phyloP scores from a whole-genome alignment of 2,329 filamentous ascomycete genomes.

The Claviceps humidiphila region DNA sequence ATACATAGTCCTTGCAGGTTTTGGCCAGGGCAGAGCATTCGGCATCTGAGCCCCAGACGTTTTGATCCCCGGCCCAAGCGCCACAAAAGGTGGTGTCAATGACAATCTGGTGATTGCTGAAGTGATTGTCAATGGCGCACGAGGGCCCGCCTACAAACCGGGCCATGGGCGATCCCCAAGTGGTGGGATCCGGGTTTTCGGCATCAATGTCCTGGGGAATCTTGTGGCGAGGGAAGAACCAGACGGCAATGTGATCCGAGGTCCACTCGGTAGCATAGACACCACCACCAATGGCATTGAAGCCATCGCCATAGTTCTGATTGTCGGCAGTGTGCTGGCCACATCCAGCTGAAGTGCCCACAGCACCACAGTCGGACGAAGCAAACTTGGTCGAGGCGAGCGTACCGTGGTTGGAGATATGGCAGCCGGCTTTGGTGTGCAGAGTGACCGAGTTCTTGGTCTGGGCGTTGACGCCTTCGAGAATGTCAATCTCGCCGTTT shows the following conservation, averaged over 20 bases:
- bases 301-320: slow-evolving; percentile 50
- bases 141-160: slow-evolving; percentile 50
- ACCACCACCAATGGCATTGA: slow-evolving; percentile 58
- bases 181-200: slow-evolving; percentile 47
- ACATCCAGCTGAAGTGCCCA: slow-evolving; percentile 45
- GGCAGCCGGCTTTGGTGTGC: slow-evolving; percentile 50
- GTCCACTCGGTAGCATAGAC: slow-evolving; percentile 72
- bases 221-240: slow-evolving; percentile 59
- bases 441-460: slow-evolving; percentile 49
- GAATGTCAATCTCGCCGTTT: slow-evolving; percentile 65
- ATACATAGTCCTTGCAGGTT: slow-evolving; percentile 62
- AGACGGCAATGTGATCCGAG: slow-evolving; percentile 55
- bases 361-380: slow-evolving; percentile 42
- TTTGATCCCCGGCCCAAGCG: slow-evolving; percentile 58
- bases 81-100: slow-evolving; percentile 82
- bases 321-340: slow-evolving; percentile 36
- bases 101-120: slow-evolving; percentile 61
- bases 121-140: slow-evolving; percentile 60
- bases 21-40: slow-evolving; percentile 46
- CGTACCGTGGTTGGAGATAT: slow-evolving; percentile 35
- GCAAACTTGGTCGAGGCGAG: slow-evolving; percentile 32
- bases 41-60: slow-evolving; percentile 44
- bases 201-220: slow-evolving; percentile 52
- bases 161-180: slow-evolving; percentile 58
- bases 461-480: slow-evolving; percentile 61